phyloP scores from a whole-genome alignment of 768 basidiomycete genomes.

The Cyclocybe aegerita region DNA sequence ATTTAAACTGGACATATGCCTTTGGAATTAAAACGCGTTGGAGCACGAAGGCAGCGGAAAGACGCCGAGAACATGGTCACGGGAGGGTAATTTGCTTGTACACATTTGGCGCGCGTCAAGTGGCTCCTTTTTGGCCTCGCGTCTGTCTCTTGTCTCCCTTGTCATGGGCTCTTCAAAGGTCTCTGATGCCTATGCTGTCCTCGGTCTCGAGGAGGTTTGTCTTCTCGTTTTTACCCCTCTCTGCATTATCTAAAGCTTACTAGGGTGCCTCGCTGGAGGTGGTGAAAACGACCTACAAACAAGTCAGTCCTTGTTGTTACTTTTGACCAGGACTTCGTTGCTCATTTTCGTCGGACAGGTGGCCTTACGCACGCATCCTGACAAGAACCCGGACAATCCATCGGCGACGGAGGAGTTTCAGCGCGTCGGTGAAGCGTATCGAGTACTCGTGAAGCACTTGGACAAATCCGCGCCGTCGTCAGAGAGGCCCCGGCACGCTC shows the following conservation, averaged over 20 bases:
- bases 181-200: constrained; percentile 34
- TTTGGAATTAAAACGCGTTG: too few relatives aligned
- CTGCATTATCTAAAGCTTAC: constrained; percentile 8
- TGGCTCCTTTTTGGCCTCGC: constrained; percentile 6
- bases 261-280: constrained; percentile 62
- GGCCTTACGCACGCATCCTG: constrained; percentile 71
- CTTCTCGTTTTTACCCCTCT: constrained; percentile 1
- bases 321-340: neutral
- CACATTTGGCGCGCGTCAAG: constrained; percentile 13
- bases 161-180: constrained; percentile 13
- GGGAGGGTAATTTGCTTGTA: too few relatives aligned
- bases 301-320: constrained; percentile 37
- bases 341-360: constrained; percentile 33
- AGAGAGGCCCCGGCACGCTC: neutral
- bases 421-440: constrained; percentile 67
- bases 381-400: constrained; percentile 69
- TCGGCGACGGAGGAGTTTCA: constrained; percentile 72
- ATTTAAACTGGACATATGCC: too few relatives aligned
- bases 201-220: constrained; percentile 57
- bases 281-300: constrained; percentile 70
- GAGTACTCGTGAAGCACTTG: constrained; percentile 54
- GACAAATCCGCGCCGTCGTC: constrained; percentile 26
- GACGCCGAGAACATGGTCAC: neutral
- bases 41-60: neutral
- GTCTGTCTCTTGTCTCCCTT: constrained; percentile 6